Evolutionary conservation across 2,329 filamentous ascomycete genomes (phyloP), one percentile per base, ranked within the genome.

Genomic region (Didymella arachidicola): DNA sequence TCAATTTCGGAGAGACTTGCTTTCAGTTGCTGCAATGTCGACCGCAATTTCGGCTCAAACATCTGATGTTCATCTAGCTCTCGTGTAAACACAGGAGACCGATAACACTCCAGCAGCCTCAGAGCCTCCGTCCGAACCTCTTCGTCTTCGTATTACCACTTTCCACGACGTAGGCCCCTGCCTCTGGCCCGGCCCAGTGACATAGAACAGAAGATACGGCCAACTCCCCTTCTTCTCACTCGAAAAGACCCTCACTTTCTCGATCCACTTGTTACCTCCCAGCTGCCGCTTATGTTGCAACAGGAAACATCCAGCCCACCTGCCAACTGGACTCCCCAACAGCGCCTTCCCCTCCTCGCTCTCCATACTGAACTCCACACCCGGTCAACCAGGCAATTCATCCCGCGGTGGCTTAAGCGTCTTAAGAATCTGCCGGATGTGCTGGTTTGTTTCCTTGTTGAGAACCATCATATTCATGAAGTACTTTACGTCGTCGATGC

Each of bases 281-380:
- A 66, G 32, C 34, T 61, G 64, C 4, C 57, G 19, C 34, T 65
- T 66, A 27, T 63, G 60, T 42, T 65, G 62, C 47, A 63, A 58
- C 5, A 65, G 34, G 18, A 65, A 61, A 11, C 63, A 64, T 3
- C 62, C 62, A 16, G 60, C 58, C 64, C 62, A 64, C 2, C 64
- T 29, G 0, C 64, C 63, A 34, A 64, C 62, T 2, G 55, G 60
- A 30, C 39, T 44, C 79, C 66, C 66, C 5, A 70, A 36, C 18
- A 69, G 30, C 8, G 63, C 63, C 26, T 61, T 49, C 2, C 65
- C 68, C n/a, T 49, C 61, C 25, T 68, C 60, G 4, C 52, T 60
- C 0, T 65, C 50, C 47, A 67, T 61, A 16, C 29, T 41, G 16
- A 69, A 71, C 3, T 60, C 1, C 10, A 41, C 30, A 1, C 67